phyloP scores from a whole-genome alignment of 805 yeast species.

The Metschnikowia orientalis region DNA sequence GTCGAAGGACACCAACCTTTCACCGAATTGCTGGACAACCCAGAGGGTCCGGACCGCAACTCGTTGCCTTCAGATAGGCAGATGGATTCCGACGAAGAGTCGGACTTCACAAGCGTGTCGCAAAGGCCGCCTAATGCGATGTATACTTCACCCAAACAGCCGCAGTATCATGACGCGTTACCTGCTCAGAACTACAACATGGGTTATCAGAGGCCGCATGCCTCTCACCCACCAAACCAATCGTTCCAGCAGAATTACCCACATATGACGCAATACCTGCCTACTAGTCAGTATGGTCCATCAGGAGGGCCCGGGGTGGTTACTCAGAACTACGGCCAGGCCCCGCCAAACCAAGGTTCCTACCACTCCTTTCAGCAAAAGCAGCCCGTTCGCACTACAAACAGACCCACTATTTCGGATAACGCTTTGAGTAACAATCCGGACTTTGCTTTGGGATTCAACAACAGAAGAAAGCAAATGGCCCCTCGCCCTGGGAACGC shows the following conservation, averaged over 20 bases:
- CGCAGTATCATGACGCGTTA: slow-evolving; percentile 2
- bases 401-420: slow-evolving; percentile 34
- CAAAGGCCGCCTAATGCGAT: slow-evolving; percentile 67
- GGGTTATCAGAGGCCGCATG: slow-evolving; percentile 4
- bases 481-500: slow-evolving; percentile 5
- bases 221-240: slow-evolving; percentile 4
- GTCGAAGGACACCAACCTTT: slow-evolving; percentile 45
- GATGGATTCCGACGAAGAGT: slow-evolving; percentile 41
- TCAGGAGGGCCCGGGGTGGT: no score
- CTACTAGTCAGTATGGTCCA: slow-evolving; percentile 2
- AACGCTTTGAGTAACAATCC: slow-evolving; percentile 37
- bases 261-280: slow-evolving; percentile 8
- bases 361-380: slow-evolving; percentile 9
- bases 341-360: slow-evolving; percentile 4
- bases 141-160: slow-evolving; percentile 11
- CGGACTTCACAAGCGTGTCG: slow-evolving; percentile 75
- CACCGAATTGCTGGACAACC: slow-evolving; percentile 33
- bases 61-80: slow-evolving; percentile 10
- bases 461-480: slow-evolving; percentile 17
- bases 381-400: slow-evolving; percentile 17
- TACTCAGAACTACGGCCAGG: slow-evolving; percentile 9
- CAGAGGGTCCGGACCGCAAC: slow-evolving; percentile 8
- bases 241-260: slow-evolving; percentile 10
- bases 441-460: slow-evolving; percentile 31
- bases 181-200: slow-evolving; percentile 1